A percentile compares a stretch with the other conserved stretches of the same genome.
phyloP scores from a whole-genome alignment of 768 basidiomycete genomes.

The Pisolithus orientalis region DNA sequence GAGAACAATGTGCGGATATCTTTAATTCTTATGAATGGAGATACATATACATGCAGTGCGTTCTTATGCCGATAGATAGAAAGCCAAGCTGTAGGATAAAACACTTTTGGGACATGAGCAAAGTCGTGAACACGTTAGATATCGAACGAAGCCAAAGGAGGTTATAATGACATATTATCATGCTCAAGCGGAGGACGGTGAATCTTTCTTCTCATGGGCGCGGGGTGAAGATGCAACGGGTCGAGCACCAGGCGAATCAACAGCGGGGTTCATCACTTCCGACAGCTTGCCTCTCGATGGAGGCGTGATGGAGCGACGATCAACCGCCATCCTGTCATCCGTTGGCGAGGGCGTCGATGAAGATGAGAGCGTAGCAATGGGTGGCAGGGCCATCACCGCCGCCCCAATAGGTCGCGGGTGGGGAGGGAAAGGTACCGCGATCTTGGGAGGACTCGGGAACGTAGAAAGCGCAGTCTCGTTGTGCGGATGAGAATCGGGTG shows the following conservation, averaged over 20 bases:
- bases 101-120: neutral
- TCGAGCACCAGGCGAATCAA: conserved; percentile 47
- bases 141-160: too few species aligned
- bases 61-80: neutral
- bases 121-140: neutral
- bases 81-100: neutral
- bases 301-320: conserved; percentile 42
- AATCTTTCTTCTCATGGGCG: conserved; percentile 28
- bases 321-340: conserved; percentile 30
- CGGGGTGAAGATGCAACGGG: conserved; percentile 50
- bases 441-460: conserved; percentile 45
- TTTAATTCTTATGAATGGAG: neutral
- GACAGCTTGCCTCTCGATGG: conserved; percentile 48
- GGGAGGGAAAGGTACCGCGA: conserved; percentile 60
- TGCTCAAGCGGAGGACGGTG: conserved; percentile 17
- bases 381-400: conserved; percentile 61
- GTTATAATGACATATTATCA: neutral
- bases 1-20: neutral
- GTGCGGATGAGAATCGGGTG: conserved; percentile 52
- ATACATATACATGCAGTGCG: conserved; percentile 2
- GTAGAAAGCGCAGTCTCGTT: conserved; percentile 16
- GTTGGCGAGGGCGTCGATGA: conserved; percentile 51
- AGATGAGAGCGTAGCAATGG: conserved; percentile 64
- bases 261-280: conserved; percentile 43
- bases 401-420: conserved; percentile 65